Evolutionary conservation across 2,329 filamentous ascomycete genomes (phyloP).

Genomic region (Zymoseptoria pseudotritici): DNA sequence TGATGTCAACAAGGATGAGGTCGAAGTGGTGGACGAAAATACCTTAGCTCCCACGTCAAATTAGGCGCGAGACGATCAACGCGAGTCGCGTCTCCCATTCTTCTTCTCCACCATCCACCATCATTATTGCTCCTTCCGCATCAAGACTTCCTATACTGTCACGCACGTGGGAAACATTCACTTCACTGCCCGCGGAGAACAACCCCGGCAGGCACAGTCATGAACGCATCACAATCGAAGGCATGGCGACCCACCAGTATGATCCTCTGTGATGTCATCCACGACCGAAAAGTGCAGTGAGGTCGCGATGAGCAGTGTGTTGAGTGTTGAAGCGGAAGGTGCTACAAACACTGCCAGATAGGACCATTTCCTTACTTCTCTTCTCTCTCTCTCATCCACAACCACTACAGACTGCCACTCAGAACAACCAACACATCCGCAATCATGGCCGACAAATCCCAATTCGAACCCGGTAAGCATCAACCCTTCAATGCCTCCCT

Average conservation of each 20-base stretch:
- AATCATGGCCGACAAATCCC: constrained; percentile 1
- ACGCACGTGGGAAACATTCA: not conserved
- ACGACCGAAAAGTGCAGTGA: not conserved
- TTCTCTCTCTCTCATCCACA: not conserved
- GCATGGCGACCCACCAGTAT: not conserved
- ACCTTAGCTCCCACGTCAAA: not conserved
- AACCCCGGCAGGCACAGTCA: not conserved
- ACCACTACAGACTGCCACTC: not conserved
- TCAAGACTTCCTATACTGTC: not conserved
- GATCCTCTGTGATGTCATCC: not conserved
- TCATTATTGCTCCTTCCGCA: not conserved
- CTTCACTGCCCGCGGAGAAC: not conserved
- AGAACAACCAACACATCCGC: not conserved
- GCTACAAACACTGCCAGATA: not conserved
- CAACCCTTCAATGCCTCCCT: not conserved
- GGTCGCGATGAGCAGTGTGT: not conserved
- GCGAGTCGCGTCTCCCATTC: not conserved
- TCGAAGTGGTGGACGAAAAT: not conserved
- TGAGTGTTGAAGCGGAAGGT: not conserved
- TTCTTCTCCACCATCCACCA: not conserved
- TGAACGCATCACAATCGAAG: not conserved
- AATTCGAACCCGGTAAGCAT: not conserved
- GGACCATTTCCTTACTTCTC: not conserved
- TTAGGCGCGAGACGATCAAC: not conserved
- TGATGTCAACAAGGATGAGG: not conserved